Percentiles rank a stretch among this genome's conserved stretches.
These are phyloP conservation scores for Pulveroboletus sp. DNA, from an alignment of 768 basidiomycete genomes.

Conservation along the genomic window DNA sequence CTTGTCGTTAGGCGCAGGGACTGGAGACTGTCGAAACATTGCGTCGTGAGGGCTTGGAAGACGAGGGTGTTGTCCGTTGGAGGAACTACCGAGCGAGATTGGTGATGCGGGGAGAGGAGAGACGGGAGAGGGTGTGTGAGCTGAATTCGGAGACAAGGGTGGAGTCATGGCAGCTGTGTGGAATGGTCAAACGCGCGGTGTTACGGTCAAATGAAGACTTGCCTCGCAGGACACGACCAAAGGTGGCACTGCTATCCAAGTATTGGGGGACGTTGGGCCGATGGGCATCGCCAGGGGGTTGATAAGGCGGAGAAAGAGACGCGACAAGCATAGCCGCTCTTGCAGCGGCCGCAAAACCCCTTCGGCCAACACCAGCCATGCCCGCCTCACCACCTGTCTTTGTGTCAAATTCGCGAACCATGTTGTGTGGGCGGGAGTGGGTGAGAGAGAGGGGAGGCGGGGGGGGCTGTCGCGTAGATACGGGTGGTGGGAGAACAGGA, in stretches of 20 bases:
- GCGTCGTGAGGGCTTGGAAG: constrained; percentile 22
- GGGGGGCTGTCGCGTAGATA: constrained; percentile 18
- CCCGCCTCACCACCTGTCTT: constrained; percentile 73
- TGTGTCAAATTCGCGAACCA: constrained; percentile 53
- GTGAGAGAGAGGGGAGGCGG: constrained; percentile 16
- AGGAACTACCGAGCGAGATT: constrained; percentile 10
- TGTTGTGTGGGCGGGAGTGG: background rate
- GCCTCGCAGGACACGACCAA: constrained; percentile 31
- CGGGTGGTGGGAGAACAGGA: constrained; percentile 4
- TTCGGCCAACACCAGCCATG: constrained; percentile 88
- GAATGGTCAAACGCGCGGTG: constrained; percentile 8
- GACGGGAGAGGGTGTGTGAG: constrained; percentile 31
- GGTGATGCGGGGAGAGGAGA: constrained; percentile 31
- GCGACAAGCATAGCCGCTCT: constrained; percentile 53
- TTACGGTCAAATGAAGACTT: constrained; percentile 10
- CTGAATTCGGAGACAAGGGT: constrained; percentile 34
- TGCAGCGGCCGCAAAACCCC: constrained; percentile 77
- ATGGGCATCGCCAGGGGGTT: constrained; percentile 10
- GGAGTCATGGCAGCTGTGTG: constrained; percentile 29
- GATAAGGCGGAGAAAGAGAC: constrained; percentile 14
- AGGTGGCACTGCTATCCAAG: constrained; percentile 43
- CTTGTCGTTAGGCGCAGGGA: constrained; percentile 16
- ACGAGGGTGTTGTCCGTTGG: constrained; percentile 14
- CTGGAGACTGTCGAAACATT: constrained; percentile 2
- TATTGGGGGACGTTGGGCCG: constrained; percentile 40